Evolutionary conservation across 2,329 filamentous ascomycete genomes (phyloP), one percentile per base, ranked within the genome.

Genomic region (Akanthomyces dipterigenus): DNA sequence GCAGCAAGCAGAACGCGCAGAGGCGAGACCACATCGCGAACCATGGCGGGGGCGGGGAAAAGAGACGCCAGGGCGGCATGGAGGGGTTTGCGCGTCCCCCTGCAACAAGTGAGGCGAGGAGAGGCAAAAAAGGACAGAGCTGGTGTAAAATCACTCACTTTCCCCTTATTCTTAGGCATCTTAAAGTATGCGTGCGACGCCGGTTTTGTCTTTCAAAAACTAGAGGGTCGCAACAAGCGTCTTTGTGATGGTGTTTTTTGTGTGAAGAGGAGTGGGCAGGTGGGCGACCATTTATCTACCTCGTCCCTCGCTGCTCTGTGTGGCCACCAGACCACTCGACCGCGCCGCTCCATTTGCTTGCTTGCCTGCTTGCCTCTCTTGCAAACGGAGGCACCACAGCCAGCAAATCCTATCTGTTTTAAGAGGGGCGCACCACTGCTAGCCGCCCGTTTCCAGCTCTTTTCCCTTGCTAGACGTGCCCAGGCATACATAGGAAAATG

Each of bases 161-260:
- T 97, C 93, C 93, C 93, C 88, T 97, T 97, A 78, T 97, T 97
- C 91, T 97, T 97, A 73, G 93, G 93, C 93, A 97, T 97, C 65
- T 78, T 87, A 73, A 63, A 65, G 55, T 63, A 38, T 55, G 53
- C 60, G 46, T 43, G 50, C 34, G 36, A 53, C 36, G 40, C 57
- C 42, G 28, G 26, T 31, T 45, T 38, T 38, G 20, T 56, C 6
- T 45, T 51, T 51, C 2, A 34, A 59, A 49, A 43, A 45, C 34
- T 26, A 20, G 48, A 51, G 46, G 56, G 46, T 59, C 36, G 56
- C 36, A 43, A 43, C 48, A 51, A n/a, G 46, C 46, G 55, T 63
- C 24, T 58, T 54, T 57, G 55, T 59, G 61, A 62, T 60, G 46
- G 60, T 63, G 58, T 55, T 61, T 63, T 58, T 59, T 63, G 42